A percentile compares a stretch with the other conserved stretches of the same genome.
These are phyloP conservation scores for Aschersonia sp. DNA, from an alignment of 2,329 filamentous ascomycete species.

Conservation along the genomic window DNA sequence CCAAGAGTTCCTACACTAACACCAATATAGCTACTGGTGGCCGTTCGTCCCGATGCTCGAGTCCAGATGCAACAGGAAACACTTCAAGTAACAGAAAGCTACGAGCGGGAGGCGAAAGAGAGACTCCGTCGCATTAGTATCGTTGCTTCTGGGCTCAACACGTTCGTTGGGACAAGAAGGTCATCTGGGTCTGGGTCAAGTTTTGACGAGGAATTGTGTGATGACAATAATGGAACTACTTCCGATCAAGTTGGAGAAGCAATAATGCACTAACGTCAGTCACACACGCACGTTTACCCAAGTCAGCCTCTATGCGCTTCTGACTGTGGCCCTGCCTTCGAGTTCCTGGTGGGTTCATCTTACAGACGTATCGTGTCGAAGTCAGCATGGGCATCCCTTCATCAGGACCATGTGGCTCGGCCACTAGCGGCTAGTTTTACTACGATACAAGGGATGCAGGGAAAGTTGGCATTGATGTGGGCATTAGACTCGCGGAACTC, in stretches of 20 bases:
- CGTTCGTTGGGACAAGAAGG: conserved; percentile 18
- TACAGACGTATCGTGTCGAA: too few species aligned
- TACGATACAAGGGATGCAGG: too few species aligned
- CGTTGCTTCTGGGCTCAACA: conserved; percentile 59
- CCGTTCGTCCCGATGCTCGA: conserved; percentile 52
- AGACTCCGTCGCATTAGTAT: conserved; percentile 69
- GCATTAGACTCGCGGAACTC: too few species aligned
- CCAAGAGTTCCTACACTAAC: not conserved
- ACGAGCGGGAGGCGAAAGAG: conserved; percentile 62
- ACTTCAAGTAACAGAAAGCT: conserved; percentile 52
- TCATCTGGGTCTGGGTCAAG: conserved; percentile 4
- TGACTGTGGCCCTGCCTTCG: too few species aligned
- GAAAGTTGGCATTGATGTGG: too few species aligned
- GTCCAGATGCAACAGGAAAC: conserved; percentile 55
- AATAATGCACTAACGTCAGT: not conserved
- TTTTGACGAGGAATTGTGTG: conserved; percentile 20
- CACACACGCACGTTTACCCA: too few species aligned
- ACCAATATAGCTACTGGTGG: conserved; percentile 48
- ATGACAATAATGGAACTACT: conserved; percentile 8
- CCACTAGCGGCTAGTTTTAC: too few species aligned
- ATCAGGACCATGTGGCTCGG: too few species aligned
- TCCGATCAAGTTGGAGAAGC: not conserved
- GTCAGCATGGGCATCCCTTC: too few species aligned
- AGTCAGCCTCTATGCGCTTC: too few species aligned
- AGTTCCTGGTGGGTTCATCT: too few species aligned